These are phyloP conservation scores for Puccinia polysora DNA, from an alignment of 1,284 basidiomycete species.

Conservation along the genomic window DNA sequence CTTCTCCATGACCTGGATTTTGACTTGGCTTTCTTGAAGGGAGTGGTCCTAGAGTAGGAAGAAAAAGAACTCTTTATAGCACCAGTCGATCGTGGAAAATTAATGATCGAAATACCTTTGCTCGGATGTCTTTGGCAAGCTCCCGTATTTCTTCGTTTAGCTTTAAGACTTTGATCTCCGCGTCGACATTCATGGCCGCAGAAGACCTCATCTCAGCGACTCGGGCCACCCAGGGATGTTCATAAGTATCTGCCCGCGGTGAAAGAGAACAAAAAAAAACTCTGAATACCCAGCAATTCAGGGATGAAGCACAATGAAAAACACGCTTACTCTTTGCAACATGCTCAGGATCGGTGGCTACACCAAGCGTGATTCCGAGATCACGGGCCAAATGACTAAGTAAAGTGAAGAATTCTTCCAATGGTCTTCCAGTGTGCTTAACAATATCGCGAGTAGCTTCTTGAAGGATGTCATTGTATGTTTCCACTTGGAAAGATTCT, in stretches of 20 bases:
- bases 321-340: conserved; percentile 66
- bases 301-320: background rate
- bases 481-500: conserved; percentile 67
- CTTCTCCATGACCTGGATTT: conserved; percentile 89
- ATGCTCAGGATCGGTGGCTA: conserved; percentile 70
- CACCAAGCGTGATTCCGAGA: conserved; percentile 64
- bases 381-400: conserved; percentile 68
- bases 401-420: conserved; percentile 66
- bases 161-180: conserved; percentile 76
- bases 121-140: conserved; percentile 72
- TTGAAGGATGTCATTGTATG: conserved; percentile 66
- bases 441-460: conserved; percentile 68
- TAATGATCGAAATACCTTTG: conserved; percentile 53
- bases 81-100: background rate
- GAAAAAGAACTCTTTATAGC: background rate
- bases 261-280: background rate
- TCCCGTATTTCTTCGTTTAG: conserved; percentile 84
- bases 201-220: conserved; percentile 78
- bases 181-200: conserved; percentile 79
- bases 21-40: conserved; percentile 81
- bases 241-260: conserved; percentile 62
- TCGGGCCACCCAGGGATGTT: conserved; percentile 81
- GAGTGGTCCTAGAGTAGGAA: conserved; percentile 67
- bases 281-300: background rate
- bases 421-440: conserved; percentile 61